These are phyloP conservation scores for Dothideomycetidae sp. DNA, from an alignment of 2,329 filamentous ascomycete species.

Conservation along the genomic window DNA sequence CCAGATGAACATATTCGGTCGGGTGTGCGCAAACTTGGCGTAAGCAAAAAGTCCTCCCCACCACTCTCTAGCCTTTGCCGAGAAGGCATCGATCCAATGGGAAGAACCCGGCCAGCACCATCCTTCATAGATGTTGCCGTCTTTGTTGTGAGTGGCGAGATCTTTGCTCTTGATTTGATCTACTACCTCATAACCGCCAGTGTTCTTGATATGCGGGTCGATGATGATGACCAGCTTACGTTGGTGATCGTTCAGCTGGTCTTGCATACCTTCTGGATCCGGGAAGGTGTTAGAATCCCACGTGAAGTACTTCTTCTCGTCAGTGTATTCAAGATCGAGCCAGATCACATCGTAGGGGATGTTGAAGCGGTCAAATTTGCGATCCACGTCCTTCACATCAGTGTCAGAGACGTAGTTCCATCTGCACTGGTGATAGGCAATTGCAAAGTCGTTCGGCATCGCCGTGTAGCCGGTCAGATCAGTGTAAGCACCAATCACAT, in stretches of 20 bases:
- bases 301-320: constrained; percentile 95
- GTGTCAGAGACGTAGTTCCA: constrained; percentile 99
- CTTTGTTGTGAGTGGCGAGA: constrained; percentile 78
- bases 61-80: constrained; percentile 80
- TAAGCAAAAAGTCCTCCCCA: constrained; percentile 85
- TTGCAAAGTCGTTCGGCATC: constrained; percentile 79
- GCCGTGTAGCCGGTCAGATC: constrained; percentile 86
- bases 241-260: constrained; percentile 71
- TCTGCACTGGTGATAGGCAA: constrained; percentile 92
- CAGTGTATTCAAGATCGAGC: constrained; percentile 95
- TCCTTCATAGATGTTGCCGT: constrained; percentile 76
- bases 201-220: constrained; percentile 95
- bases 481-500: constrained; percentile 67
- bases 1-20: constrained; percentile 85
- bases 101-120: constrained; percentile 99
- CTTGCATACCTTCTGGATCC: constrained; percentile 72
- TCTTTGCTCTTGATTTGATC: constrained; percentile 73
- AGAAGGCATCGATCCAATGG: constrained; percentile 93
- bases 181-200: constrained; percentile 59
- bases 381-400: constrained; percentile 90
- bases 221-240: constrained; percentile 90
- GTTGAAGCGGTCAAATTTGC: constrained; percentile 86
- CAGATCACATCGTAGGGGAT: constrained; percentile 99
- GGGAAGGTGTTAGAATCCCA: constrained; percentile 85
- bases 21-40: constrained; percentile 70